phyloP scores from a whole-genome alignment of 164 flowering plant genomes.

The Macadamia tetraphylla region DNA sequence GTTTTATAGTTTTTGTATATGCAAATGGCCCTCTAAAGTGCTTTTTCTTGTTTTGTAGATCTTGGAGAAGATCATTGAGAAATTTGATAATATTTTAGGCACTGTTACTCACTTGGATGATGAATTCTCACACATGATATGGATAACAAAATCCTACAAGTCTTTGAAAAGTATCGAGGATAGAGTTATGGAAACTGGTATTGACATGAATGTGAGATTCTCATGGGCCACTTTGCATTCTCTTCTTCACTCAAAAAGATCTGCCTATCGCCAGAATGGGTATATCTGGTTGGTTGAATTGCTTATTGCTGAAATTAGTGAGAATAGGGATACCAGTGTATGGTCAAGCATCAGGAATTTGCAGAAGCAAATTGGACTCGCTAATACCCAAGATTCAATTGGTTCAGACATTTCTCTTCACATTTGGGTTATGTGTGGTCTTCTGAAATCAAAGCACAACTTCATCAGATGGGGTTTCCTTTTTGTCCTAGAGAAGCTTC shows the following conservation, averaged over 20 bases:
- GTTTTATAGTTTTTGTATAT: too few species aligned
- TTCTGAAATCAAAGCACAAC: constrained; percentile 76
- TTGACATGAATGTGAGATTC: constrained; percentile 40
- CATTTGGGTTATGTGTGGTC: constrained; percentile 82
- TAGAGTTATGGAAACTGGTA: constrained; percentile 25
- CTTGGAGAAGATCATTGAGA: constrained; percentile 59
- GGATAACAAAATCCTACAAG: constrained; percentile 64
- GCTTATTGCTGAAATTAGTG: constrained; percentile 73
- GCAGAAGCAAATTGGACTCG: constrained; percentile 53
- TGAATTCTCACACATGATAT: constrained; percentile 70
- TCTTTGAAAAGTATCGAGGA: constrained; percentile 45
- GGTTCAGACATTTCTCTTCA: constrained; percentile 61
- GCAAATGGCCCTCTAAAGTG: constrained; percentile 1
- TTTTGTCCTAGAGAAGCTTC: constrained; percentile 81
- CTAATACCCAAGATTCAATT: constrained; percentile 52
- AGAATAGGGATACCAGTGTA: constrained; percentile 37
- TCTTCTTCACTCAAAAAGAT: constrained; percentile 89
- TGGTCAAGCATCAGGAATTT: constrained; percentile 58
- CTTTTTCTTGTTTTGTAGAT: constrained; percentile 49
- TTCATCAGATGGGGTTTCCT: constrained; percentile 86
- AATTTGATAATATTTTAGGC: constrained; percentile 57
- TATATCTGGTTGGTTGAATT: constrained; percentile 90
- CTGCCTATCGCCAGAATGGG: constrained; percentile 71
- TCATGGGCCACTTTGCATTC: constrained; percentile 95
- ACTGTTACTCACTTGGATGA: constrained; percentile 68